Evolutionary conservation across 1,284 basidiomycete genomes (phyloP).

Genomic region (Trichosporon sp.): DNA sequence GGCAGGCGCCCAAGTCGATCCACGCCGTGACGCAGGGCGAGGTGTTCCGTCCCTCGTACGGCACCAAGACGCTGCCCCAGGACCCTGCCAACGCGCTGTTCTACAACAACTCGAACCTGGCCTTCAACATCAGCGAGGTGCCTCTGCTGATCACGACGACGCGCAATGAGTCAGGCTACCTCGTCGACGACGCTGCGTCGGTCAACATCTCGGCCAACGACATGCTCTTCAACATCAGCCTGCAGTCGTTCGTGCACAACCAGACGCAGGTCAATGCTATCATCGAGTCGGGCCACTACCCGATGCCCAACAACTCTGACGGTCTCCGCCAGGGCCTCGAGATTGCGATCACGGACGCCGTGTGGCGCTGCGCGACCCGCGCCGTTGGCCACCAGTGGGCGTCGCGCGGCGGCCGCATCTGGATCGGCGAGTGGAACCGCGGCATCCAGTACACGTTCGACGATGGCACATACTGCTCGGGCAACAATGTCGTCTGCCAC

Average conservation of each 20-base stretch:
- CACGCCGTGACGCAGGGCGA: conserved; percentile 25
- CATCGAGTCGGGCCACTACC: conserved; percentile 55
- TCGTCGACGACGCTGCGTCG: conserved; percentile 52
- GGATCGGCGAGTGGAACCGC: conserved; percentile 61
- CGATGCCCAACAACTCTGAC: conserved; percentile 41
- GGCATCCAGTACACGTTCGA: conserved; percentile 68
- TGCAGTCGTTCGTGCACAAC: conserved; percentile 37
- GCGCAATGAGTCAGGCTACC: conserved; percentile 59
- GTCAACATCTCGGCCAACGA: conserved; percentile 43
- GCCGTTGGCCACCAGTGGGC: conserved; percentile 64
- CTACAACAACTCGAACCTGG: conserved; percentile 59
- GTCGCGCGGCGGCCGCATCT: conserved; percentile 59
- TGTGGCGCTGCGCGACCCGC: conserved; percentile 58
- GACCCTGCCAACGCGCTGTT: conserved; percentile 61
- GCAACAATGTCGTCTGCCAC: conserved; percentile 36
- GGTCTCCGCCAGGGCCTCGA: conserved; percentile 55
- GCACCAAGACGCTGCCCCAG: conserved; percentile 25
- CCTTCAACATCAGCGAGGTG: conserved; percentile 54
- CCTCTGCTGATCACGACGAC: conserved; percentile 64
- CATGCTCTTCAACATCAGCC: conserved; percentile 45
- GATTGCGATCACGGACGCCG: conserved; percentile 58
- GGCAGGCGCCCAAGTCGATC: conserved; percentile 36
- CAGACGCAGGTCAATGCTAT: conserved; percentile 51
- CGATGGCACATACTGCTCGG: conserved; percentile 25
- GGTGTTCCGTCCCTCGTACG: conserved; percentile 36